Conservation (phyloP, 2,329 filamentous ascomycete genomes). For the Claviceps fusiformis region DNA sequence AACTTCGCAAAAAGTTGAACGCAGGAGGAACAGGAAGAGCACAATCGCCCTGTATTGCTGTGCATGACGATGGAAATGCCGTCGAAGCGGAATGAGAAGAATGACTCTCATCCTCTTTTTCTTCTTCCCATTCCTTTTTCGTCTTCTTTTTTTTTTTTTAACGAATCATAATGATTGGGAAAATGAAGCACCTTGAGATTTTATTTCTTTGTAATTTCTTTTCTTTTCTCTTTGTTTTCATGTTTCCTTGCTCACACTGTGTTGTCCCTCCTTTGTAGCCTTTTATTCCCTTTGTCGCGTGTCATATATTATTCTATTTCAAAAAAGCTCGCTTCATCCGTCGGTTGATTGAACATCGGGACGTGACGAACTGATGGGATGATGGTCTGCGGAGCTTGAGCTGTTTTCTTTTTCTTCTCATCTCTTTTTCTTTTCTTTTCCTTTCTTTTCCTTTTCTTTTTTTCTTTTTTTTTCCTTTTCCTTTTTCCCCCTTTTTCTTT, state of each 20-base stretch:
- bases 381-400: no score
- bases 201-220: no score
- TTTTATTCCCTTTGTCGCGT: no score
- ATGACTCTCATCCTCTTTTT: no score
- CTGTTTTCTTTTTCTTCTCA: background rate
- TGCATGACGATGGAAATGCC: background rate
- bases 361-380: no score
- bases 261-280: no score
- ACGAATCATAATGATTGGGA: background rate
- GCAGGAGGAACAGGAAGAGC: background rate
- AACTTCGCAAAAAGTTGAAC: conserved; percentile 1
- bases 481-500: background rate
- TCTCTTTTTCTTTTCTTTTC: background rate
- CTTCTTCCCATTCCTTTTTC: no score
- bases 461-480: background rate
- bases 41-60: background rate
- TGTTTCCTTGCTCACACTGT: no score
- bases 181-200: background rate
- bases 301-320: no score
- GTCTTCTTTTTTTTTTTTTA: background rate
- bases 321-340: no score
- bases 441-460: background rate
- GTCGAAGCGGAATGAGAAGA: background rate
- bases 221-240: no score
- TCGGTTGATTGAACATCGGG: no score